Conservation (phyloP, 208 protist genomes). For the Acanthamoeba comandoni region DNA sequence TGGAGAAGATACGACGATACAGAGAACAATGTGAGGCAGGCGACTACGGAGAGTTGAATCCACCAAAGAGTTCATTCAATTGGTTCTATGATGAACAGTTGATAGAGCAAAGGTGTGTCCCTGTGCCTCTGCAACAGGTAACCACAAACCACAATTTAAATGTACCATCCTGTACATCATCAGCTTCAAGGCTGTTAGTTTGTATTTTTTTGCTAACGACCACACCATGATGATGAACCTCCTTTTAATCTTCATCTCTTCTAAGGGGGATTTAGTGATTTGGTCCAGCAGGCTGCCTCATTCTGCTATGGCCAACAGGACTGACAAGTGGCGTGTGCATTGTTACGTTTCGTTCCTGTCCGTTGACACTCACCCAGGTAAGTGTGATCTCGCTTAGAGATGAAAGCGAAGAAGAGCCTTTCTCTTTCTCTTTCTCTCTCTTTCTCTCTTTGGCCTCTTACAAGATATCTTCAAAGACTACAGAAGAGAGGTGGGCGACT, state of each 20-base stretch:
- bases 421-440: too few relatives aligned
- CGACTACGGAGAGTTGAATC: background rate
- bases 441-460: too few relatives aligned
- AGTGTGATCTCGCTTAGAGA: too few relatives aligned
- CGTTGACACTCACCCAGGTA: slow-evolving; percentile 3
- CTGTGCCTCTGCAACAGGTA: slow-evolving; percentile 38
- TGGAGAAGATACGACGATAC: slow-evolving; percentile 29
- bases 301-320: slow-evolving; percentile 10
- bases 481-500: background rate
- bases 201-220: too few relatives aligned
- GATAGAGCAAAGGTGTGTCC: background rate
- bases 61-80: background rate
- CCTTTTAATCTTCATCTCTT: too few relatives aligned
- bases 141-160: too few relatives aligned
- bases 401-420: too few relatives aligned
- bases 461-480: too few relatives aligned
- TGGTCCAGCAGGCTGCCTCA: slow-evolving; percentile 41
- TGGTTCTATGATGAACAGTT: slow-evolving; percentile 61
- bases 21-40: slow-evolving; percentile 2
- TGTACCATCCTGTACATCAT: too few relatives aligned
- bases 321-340: slow-evolving; percentile 60
- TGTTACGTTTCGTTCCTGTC: slow-evolving; percentile 34
- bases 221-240: too few relatives aligned
- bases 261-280: slow-evolving; percentile 55
- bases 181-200: too few relatives aligned